Conservation (phyloP, 1,284 basidiomycete genomes). For the Apiotrichum gracile region DNA sequence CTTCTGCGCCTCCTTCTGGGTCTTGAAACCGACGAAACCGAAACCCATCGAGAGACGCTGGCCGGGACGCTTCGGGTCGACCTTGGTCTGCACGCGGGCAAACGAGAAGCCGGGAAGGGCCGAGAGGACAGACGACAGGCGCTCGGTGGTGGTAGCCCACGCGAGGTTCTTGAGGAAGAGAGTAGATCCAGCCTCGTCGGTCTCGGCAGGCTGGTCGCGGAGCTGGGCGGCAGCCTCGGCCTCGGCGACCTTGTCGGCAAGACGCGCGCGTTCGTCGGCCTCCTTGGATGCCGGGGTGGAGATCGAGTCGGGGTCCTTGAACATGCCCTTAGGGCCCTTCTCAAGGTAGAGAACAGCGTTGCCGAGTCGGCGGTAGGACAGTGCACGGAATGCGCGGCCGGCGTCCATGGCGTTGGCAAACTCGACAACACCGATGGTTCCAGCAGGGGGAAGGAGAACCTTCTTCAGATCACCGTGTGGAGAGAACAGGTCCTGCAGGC, state of each 20-base stretch:
- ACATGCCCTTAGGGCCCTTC: constrained; percentile 81
- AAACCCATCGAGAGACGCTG: constrained; percentile 83
- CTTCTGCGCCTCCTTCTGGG: constrained; percentile 63
- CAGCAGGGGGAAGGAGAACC: constrained; percentile 82
- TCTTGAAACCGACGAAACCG: constrained; percentile 89
- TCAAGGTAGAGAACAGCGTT: constrained; percentile 89
- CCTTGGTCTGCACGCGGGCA: constrained; percentile 85
- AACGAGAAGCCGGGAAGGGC: constrained; percentile 77
- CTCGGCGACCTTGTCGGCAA: constrained; percentile 26
- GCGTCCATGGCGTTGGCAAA: constrained; percentile 69
- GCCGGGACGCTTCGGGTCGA: constrained; percentile 66
- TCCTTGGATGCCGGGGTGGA: constrained; percentile 28
- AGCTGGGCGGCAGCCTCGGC: constrained; percentile 13
- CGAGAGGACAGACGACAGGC: constrained; percentile 66
- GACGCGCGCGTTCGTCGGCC: constrained; percentile 47
- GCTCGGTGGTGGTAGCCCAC: constrained; percentile 77
- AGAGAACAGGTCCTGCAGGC: constrained; percentile 72
- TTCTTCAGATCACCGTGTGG: constrained; percentile 68
- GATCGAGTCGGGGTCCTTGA: constrained; percentile 42
- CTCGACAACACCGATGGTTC: constrained; percentile 90
- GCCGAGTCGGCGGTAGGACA: constrained; percentile 82
- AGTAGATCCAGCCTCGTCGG: constrained; percentile 65
- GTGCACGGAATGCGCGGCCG: constrained; percentile 65
- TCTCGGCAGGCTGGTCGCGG: constrained; percentile 49
- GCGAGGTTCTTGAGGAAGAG: constrained; percentile 93